A percentile compares a stretch with the other conserved stretches of the same genome.
Evolutionary conservation across 441 rosid genomes (phyloP).

Genomic region (Arabidopsis lyrata): DNA sequence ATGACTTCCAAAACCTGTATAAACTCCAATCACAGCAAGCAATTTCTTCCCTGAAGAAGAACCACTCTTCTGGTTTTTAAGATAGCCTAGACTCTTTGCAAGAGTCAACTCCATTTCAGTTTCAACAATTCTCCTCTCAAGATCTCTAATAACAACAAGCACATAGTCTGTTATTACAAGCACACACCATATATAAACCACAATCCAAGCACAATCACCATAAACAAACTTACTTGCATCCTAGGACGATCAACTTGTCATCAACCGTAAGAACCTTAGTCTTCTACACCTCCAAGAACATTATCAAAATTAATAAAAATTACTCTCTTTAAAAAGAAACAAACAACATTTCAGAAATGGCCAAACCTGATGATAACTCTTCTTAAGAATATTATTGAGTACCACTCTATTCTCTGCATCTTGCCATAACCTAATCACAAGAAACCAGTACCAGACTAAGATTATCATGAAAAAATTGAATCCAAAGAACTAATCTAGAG

Average conservation of each 20-base stretch:
- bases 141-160: slow-evolving; percentile 55
- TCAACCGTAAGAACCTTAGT: slow-evolving; percentile 91
- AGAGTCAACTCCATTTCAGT: slow-evolving; percentile 91
- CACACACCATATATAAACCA: slow-evolving; percentile 14
- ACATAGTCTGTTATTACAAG: slow-evolving; percentile 19
- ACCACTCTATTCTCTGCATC: slow-evolving; percentile 83
- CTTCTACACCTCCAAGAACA: slow-evolving; percentile 54
- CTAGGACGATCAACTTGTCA: slow-evolving; percentile 78
- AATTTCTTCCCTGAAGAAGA: slow-evolving; percentile 60
- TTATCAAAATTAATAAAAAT: background rate
- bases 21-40: slow-evolving; percentile 91
- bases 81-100: slow-evolving; percentile 88
- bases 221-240: slow-evolving; percentile 82
- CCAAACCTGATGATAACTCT: slow-evolving; percentile 72
- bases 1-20: slow-evolving; percentile 90
- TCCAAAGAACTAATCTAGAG: background rate
- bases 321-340: no score
- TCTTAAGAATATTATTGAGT: slow-evolving; percentile 71
- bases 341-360: background rate
- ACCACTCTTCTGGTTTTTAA: slow-evolving; percentile 54
- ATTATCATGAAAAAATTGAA: background rate
- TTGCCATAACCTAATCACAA: slow-evolving; percentile 85
- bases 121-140: slow-evolving; percentile 85
- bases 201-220: background rate
- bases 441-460: background rate